These are phyloP conservation scores for Isabelozyma heimii DNA, from an alignment of 805 yeast species.

Conservation along the genomic window DNA sequence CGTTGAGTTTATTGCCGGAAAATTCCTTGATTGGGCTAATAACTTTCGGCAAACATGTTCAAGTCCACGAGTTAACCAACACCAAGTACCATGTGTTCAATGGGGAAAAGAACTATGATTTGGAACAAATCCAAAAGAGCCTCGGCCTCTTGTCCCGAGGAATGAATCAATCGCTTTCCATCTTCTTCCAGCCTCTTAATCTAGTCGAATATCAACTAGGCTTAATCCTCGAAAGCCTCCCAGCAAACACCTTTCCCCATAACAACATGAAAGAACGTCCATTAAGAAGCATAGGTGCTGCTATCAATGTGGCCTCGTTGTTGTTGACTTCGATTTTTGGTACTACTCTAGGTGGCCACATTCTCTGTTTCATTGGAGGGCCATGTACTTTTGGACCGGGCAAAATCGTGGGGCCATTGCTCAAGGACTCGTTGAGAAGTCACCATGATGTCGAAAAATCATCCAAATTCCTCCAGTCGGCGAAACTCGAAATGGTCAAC, in stretches of 20 bases:
- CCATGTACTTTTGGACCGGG: constrained; percentile 70
- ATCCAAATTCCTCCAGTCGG: constrained; percentile 23
- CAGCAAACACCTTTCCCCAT: constrained; percentile 49
- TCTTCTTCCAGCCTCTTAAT: constrained; percentile 47
- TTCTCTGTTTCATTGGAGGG: constrained; percentile 58
- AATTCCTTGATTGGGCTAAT: constrained; percentile 56
- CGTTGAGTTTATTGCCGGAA: constrained; percentile 51
- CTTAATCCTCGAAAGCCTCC: constrained; percentile 46
- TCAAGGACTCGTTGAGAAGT: constrained; percentile 64
- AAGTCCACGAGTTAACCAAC: constrained; percentile 50
- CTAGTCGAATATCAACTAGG: constrained; percentile 51
- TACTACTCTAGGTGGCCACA: constrained; percentile 49
- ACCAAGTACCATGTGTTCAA: constrained; percentile 45
- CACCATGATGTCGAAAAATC: constrained; percentile 59
- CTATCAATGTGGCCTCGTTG: constrained; percentile 47
- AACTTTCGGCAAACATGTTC: constrained; percentile 59
- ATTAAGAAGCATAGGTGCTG: constrained; percentile 58
- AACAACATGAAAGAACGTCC: constrained; percentile 42
- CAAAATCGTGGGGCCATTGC: constrained; percentile 48
- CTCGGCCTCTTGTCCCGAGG: constrained; percentile 41
- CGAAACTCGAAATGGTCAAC: constrained; percentile 27
- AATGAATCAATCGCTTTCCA: constrained; percentile 7
- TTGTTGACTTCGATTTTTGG: constrained; percentile 38
- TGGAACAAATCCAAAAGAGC: constrained; percentile 43
- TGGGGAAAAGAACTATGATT: constrained; percentile 51